phyloP scores from a whole-genome alignment of 352 stramenopile genomes.

The Phytophthora rubi region DNA sequence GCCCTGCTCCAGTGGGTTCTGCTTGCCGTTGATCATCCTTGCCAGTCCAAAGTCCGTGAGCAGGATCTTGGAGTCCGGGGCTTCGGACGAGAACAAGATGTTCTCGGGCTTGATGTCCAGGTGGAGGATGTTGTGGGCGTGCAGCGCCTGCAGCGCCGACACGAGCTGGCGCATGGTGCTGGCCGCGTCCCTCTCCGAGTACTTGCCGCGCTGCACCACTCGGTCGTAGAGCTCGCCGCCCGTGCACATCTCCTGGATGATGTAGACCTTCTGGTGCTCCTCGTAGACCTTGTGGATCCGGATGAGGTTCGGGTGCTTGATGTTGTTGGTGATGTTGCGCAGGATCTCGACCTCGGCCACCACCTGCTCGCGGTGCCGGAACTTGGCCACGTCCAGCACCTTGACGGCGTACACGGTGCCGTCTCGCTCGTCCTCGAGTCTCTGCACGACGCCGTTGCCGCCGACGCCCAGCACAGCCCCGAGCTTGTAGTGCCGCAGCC shows the following conservation, averaged over 20 bases:
- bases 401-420: slow-evolving; percentile 73
- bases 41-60: slow-evolving; percentile 81
- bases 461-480: slow-evolving; percentile 71
- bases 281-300: slow-evolving; percentile 87
- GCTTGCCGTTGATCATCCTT: slow-evolving; percentile 76
- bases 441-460: slow-evolving; percentile 77
- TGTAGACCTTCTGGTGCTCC: slow-evolving; percentile 82
- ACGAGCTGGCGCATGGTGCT: slow-evolving; percentile 73
- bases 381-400: slow-evolving; percentile 80
- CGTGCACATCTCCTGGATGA: slow-evolving; percentile 76
- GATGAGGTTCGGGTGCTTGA: slow-evolving; percentile 79
- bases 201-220: slow-evolving; percentile 69
- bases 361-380: slow-evolving; percentile 71
- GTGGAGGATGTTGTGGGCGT: slow-evolving; percentile 81
- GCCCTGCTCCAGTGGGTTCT: slow-evolving; percentile 64
- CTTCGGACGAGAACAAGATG: slow-evolving; percentile 67
- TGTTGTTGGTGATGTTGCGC: slow-evolving; percentile 83
- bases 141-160: slow-evolving; percentile 66
- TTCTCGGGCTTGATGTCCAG: slow-evolving; percentile 86
- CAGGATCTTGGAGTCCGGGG: slow-evolving; percentile 63
- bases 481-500: slow-evolving; percentile 75
- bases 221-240: slow-evolving; percentile 81
- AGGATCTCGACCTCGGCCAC: slow-evolving; percentile 83
- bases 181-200: slow-evolving; percentile 69
- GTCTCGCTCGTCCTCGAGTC: slow-evolving; percentile 64